phyloP scores from a whole-genome alignment of 495 filamentous ascomycete genomes.

The Aspergillus bertholletiae region DNA sequence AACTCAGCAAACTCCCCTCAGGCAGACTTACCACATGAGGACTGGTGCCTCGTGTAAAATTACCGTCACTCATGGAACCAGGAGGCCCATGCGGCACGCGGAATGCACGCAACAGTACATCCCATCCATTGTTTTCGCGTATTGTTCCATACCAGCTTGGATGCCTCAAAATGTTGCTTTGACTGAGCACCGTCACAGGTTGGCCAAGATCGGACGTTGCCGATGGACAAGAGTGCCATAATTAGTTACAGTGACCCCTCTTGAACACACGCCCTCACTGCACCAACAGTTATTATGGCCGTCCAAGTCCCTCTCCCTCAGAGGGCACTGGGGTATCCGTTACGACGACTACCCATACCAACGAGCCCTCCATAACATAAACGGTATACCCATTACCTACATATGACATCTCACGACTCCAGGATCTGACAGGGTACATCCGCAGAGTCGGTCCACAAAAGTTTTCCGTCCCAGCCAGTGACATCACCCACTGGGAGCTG shows the following conservation, averaged over 20 bases:
- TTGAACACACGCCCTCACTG: not conserved
- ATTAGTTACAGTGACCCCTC: not conserved
- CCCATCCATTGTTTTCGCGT: not conserved
- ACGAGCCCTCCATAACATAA: not conserved
- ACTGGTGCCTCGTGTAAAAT: not conserved
- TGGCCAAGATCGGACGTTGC: not conserved
- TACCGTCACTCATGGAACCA: not conserved
- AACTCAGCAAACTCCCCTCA: not conserved
- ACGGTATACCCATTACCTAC: not conserved
- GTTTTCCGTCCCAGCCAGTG: not conserved
- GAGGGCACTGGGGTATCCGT: not conserved
- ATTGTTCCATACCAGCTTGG: not conserved
- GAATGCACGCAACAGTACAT: too few species aligned
- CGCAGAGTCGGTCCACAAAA: not conserved
- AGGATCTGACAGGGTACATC: not conserved
- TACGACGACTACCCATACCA: not conserved
- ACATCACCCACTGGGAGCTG: conserved; percentile 10
- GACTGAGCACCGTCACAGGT: too few species aligned
- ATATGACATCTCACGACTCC: not conserved
- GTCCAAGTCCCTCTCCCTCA: not conserved
- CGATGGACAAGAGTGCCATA: not conserved
- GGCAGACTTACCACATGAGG: too few species aligned
- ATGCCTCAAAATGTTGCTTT: too few species aligned
- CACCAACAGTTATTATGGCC: not conserved
- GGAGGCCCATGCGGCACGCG: not conserved